Evolutionary conservation across 2,329 filamentous ascomycete genomes (phyloP).

Genomic region (Colletotrichum liriopes): DNA sequence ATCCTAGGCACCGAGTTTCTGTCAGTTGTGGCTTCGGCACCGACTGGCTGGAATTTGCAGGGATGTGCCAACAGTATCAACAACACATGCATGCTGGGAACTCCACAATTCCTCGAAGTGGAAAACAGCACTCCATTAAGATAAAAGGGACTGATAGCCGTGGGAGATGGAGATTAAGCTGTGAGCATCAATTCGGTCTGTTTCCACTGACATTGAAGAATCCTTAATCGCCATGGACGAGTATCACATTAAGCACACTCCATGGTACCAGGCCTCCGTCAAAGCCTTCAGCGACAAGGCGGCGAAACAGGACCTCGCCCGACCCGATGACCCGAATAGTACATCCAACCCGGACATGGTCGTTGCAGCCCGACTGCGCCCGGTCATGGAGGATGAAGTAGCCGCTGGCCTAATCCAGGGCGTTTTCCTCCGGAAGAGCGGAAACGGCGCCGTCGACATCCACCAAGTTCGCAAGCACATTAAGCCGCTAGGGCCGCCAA

Average conservation of each 20-base stretch:
- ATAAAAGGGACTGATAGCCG: background rate
- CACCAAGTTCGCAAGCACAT: slow-evolving; percentile 56
- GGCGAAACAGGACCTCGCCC: slow-evolving; percentile 7
- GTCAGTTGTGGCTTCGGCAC: background rate
- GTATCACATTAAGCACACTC: slow-evolving; percentile 27
- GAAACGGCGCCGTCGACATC: slow-evolving; percentile 51
- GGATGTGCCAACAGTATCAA: background rate
- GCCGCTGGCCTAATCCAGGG: slow-evolving; percentile 49
- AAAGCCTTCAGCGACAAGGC: slow-evolving; percentile 22
- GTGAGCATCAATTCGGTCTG: background rate
- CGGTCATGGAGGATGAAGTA: slow-evolving; percentile 54
- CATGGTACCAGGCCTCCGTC: slow-evolving; percentile 29
- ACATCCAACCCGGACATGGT: slow-evolving; percentile 49
- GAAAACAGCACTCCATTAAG: too few relatives aligned
- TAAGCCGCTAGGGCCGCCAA: slow-evolving; percentile 48
- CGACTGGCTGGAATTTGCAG: background rate
- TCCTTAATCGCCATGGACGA: slow-evolving; percentile 15
- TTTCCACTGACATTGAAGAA: background rate
- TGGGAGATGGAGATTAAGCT: background rate
- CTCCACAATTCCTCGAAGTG: background rate
- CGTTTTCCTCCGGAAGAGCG: slow-evolving; percentile 46
- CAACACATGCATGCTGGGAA: background rate
- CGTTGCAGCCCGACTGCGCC: slow-evolving; percentile 56
- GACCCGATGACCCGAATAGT: background rate
- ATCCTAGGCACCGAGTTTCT: slow-evolving; percentile 11